Base-by-base conservation (phyloP, 2,329 filamentous ascomycete species). In the Daldinia eschscholtzii region DNA sequence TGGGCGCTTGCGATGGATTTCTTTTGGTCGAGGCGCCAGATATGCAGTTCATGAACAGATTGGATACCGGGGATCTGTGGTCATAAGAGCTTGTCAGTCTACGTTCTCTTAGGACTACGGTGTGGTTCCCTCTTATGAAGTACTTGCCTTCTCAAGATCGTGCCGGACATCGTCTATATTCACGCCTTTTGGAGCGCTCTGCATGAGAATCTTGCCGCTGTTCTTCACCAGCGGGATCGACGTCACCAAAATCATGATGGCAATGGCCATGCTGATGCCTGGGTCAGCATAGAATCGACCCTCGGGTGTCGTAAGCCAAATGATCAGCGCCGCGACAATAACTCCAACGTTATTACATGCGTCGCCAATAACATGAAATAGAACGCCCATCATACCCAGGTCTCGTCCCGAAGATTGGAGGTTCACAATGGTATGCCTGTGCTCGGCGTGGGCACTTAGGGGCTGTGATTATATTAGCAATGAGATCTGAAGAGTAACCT, bases 301-400 rank as follows among this genome's bases (percentile, higher is more conserved):
- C 0, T 86, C 81, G 33, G 86, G 88, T 33, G 84, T 76, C 0
- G 86, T 82, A 64, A 89, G 82, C 91, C 91, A 93, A 76, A 94
- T 91, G 35, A 93, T 83, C 1, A 90, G 74, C 0, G 90, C 91
- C 0, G 91, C 87, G 39, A 90, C 81, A 56, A 93, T 93, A 66
- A 94, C 91, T 9, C 91, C 91, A 10, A 93, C 78, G 73, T 94
- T 94, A 80, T 93, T 94, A 70, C 91, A 83, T 4, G 91, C 90
- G 74, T 94, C 92, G 35, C 91, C 89, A 2, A 92, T 74, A 28
- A 94, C 86, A 74, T 94, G 92, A 13, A 92, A 79, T 10, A 94
- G 75, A 0, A 92, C 91, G 1, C 89, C 91, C 68, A 92, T 81
- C 83, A 93, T 90, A 10, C 89, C 91, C n/a, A 94, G 82, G 75